Evolutionary conservation across 1,284 basidiomycete genomes (phyloP).

Genomic region (Heterobasidion parviporum): DNA sequence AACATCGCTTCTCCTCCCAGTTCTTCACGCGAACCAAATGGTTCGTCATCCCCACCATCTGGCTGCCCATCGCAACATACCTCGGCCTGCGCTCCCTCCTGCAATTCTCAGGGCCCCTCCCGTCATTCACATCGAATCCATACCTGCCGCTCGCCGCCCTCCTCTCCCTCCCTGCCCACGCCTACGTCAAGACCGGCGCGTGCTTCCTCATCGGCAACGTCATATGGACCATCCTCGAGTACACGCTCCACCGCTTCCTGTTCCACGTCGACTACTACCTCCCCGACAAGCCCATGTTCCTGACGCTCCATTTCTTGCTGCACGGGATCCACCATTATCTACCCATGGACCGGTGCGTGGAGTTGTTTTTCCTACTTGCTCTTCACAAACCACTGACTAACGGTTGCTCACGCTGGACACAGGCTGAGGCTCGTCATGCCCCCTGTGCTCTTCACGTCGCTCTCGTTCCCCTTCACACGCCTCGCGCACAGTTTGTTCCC

Average conservation of each 20-base stretch:
- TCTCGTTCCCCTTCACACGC: conserved; percentile 85
- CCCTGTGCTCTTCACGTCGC: conserved; percentile 71
- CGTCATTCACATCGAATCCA: conserved; percentile 47
- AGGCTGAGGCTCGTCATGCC: conserved; percentile 97
- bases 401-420: not conserved
- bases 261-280: conserved; percentile 94
- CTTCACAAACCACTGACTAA: conserved; percentile 1
- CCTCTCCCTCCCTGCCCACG: conserved; percentile 35
- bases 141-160: conserved; percentile 42
- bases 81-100: conserved; percentile 74
- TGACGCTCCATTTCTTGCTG: conserved; percentile 88
- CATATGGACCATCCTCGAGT: conserved; percentile 95
- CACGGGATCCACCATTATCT: conserved; percentile 98
- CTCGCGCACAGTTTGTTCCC: conserved; percentile 86
- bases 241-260: conserved; percentile 92
- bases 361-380: not conserved
- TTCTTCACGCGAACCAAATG: conserved; percentile 85
- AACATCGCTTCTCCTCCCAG: conserved; percentile 24
- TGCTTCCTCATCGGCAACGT: conserved; percentile 82
- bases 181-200: conserved; percentile 40
- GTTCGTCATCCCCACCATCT: conserved; percentile 91
- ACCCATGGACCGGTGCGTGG: conserved; percentile 82
- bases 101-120: conserved; percentile 71
- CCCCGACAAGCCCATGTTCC: conserved; percentile 75
- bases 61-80: conserved; percentile 84